Evolutionary conservation across 352 stramenopile species (phyloP).

Genomic region (Globisporangium okanoganense): DNA sequence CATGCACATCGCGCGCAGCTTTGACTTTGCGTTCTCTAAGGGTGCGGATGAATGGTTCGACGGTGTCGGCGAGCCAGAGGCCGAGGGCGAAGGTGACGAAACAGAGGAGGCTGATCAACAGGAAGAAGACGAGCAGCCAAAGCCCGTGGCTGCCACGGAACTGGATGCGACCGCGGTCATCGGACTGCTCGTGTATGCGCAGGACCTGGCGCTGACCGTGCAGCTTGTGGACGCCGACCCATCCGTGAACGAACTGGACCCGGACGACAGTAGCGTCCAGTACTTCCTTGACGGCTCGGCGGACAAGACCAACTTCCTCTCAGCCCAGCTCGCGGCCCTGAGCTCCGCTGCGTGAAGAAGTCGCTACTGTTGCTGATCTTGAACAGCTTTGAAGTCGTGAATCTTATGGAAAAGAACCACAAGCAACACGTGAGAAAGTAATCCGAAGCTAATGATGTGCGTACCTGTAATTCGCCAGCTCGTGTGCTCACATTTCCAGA

Average conservation of each 20-base stretch:
- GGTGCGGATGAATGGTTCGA: constrained; percentile 18
- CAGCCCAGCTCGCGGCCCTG: constrained; percentile 11
- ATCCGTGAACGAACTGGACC: constrained; percentile 16
- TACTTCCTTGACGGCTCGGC: constrained; percentile 14
- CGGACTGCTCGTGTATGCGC: constrained; percentile 31
- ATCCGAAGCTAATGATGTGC: too few relatives aligned
- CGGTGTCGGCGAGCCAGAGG: constrained; percentile 16
- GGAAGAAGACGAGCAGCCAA: constrained; percentile 11
- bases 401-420: too few relatives aligned
- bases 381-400: too few relatives aligned
- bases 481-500: too few relatives aligned
- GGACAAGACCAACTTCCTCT: constrained; percentile 18
- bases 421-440: too few relatives aligned
- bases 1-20: constrained; percentile 30
- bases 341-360: background rate
- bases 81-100: constrained; percentile 15
- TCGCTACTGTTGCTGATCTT: background rate
- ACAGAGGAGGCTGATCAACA: constrained; percentile 8
- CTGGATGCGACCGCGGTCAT: constrained; percentile 22
- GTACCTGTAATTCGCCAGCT: too few relatives aligned
- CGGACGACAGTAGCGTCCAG: constrained; percentile 26
- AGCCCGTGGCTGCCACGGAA: constrained; percentile 13
- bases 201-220: constrained; percentile 23
- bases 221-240: constrained; percentile 14
- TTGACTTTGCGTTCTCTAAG: constrained; percentile 28